Conservation (phyloP, 306 rosid species). For the Luffa aegyptiaca region DNA sequence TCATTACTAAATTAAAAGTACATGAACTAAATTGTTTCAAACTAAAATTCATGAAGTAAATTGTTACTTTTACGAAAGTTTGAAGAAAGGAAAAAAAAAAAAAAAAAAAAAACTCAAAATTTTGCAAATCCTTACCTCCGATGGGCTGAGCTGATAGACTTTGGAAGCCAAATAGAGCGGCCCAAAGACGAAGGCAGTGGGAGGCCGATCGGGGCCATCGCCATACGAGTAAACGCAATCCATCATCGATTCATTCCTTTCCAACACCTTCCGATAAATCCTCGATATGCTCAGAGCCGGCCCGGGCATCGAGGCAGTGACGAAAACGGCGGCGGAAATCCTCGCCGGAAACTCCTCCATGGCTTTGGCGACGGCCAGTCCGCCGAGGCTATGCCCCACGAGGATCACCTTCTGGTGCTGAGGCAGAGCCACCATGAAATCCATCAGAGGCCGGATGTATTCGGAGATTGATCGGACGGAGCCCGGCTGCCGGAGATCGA, state of each 20-base stretch:
- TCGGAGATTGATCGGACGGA: not conserved
- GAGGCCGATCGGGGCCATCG: not conserved
- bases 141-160: not conserved
- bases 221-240: not conserved
- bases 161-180: not conserved
- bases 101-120: too few relatives aligned
- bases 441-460: not conserved
- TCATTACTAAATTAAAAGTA: too few relatives aligned
- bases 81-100: too few relatives aligned
- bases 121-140: not conserved
- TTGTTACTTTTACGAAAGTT: too few relatives aligned
- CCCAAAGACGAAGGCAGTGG: not conserved
- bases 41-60: too few relatives aligned
- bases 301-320: not conserved
- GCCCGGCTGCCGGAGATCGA: not conserved
- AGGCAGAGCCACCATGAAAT: not conserved
- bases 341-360: not conserved
- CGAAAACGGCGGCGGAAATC: not conserved
- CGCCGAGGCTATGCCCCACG: not conserved
- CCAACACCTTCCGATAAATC: not conserved
- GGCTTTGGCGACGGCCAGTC: not conserved
- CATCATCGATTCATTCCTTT: not conserved
- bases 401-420: not conserved
- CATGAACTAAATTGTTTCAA: too few relatives aligned
- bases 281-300: not conserved